Percentiles rank a stretch among this genome's conserved stretches.
Evolutionary conservation across 2,329 filamentous ascomycete genomes (phyloP).

Genomic region (Aureobasidium sp.): DNA sequence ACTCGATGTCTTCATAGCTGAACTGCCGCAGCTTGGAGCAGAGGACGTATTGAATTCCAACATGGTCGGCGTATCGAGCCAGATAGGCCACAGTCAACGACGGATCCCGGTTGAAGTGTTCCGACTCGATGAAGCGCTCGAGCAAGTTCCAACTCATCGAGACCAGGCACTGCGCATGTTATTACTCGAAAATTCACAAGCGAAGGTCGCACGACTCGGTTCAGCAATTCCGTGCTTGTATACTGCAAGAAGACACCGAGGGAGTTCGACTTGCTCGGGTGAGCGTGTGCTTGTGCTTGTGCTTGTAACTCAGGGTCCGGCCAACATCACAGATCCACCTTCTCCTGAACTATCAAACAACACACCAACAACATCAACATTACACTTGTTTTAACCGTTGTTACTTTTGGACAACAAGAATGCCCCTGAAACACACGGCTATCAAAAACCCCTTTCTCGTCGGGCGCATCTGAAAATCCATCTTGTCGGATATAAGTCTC

Average conservation of each 20-base stretch:
- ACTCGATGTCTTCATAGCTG: constrained; percentile 85
- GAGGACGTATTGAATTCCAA: constrained; percentile 82
- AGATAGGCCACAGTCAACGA: constrained; percentile 84
- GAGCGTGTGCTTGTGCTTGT: neutral
- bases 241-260: constrained; percentile 5
- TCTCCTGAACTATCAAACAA: neutral
- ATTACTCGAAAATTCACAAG: neutral
- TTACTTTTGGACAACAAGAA: neutral
- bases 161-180: constrained; percentile 16
- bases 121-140: constrained; percentile 84
- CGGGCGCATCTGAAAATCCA: neutral
- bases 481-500: neutral
- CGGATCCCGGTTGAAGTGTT: constrained; percentile 87
- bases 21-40: constrained; percentile 85
- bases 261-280: neutral
- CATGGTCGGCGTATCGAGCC: constrained; percentile 80
- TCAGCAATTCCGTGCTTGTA: neutral
- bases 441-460: neutral
- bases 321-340: neutral
- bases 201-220: neutral
- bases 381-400: neutral
- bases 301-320: neutral
- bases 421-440: neutral
- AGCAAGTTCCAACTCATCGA: constrained; percentile 69
- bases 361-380: neutral